Evolutionary conservation across 768 basidiomycete genomes (phyloP).

Genomic region (Leccinum incarnatum): DNA sequence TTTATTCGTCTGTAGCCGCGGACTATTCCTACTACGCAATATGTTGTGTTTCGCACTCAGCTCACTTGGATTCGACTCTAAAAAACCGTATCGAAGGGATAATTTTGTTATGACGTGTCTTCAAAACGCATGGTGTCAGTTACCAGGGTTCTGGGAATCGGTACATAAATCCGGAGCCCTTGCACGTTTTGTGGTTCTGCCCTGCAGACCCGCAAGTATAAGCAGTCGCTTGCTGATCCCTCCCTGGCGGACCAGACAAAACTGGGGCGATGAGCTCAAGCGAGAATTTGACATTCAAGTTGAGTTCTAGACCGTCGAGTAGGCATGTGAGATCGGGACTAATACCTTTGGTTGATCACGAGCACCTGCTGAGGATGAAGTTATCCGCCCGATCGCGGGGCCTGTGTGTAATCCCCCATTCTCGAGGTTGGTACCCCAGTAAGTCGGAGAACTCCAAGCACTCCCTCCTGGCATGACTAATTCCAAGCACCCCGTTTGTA

Average conservation of each 20-base stretch:
- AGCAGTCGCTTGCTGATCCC: constrained; percentile 20
- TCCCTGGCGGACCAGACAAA: constrained; percentile 17
- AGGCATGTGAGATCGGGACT: constrained; percentile 16
- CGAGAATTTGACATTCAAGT: constrained; percentile 23
- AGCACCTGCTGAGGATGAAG: constrained; percentile 2
- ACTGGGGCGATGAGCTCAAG: constrained; percentile 29
- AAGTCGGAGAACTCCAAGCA: constrained; percentile 2
- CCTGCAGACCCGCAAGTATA: constrained; percentile 19
- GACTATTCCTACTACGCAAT: constrained; percentile 25
- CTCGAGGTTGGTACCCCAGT: constrained; percentile 13
- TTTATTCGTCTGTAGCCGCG: constrained; percentile 32
- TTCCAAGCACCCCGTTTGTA: constrained; percentile 16
- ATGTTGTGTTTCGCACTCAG: constrained; percentile 22
- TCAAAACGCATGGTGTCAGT: constrained; percentile 26
- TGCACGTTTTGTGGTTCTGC: constrained; percentile 18
- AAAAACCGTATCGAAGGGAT: constrained; percentile 14
- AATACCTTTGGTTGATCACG: not conserved
- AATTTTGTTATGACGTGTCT: constrained; percentile 20
- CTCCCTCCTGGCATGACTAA: constrained; percentile 11
- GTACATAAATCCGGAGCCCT: constrained; percentile 17
- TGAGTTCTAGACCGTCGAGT: constrained; percentile 24
- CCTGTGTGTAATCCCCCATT: constrained; percentile 11
- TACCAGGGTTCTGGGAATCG: constrained; percentile 28
- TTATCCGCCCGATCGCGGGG: constrained; percentile 8
- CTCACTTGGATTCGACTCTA: constrained; percentile 12